Percentiles rank a stretch among this genome's conserved stretches.
phyloP scores from a whole-genome alignment of 768 basidiomycete species.

The Russula earlei region DNA sequence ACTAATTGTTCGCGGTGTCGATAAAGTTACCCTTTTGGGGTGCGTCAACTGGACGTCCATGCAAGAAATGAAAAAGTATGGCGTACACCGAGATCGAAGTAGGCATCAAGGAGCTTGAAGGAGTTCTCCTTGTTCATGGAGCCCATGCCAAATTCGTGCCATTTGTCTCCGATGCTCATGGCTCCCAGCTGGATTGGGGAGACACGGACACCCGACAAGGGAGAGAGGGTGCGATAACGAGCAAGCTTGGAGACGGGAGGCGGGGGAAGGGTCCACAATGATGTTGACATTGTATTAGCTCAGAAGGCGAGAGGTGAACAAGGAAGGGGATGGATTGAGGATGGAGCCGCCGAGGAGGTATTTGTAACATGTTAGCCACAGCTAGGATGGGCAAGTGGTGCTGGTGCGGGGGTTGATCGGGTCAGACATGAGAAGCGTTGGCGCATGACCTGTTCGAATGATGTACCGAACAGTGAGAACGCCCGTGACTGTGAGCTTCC shows the following conservation, averaged over 20 bases:
- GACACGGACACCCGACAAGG: slow-evolving; percentile 30
- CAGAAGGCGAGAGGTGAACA: not conserved
- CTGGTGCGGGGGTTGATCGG: too few species aligned
- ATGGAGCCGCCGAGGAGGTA: too few species aligned
- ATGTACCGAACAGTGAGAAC: too few species aligned
- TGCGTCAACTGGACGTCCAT: not conserved
- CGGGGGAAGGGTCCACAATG: not conserved
- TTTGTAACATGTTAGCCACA: too few species aligned
- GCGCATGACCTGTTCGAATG: too few species aligned
- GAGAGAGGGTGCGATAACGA: slow-evolving; percentile 27
- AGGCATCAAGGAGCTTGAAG: slow-evolving; percentile 34
- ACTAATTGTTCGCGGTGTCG: slow-evolving; percentile 32
- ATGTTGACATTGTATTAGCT: not conserved
- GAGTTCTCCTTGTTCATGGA: slow-evolving; percentile 29
- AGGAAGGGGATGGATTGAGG: too few species aligned
- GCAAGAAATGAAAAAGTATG: not conserved
- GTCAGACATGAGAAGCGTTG: too few species aligned
- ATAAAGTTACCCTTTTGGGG: slow-evolving; percentile 24
- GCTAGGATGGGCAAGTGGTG: too few species aligned
- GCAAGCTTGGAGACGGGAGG: slow-evolving; percentile 24
- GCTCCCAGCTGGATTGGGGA: slow-evolving; percentile 32
- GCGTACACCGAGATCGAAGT: slow-evolving; percentile 25
- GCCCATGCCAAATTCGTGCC: slow-evolving; percentile 26
- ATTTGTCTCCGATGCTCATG: slow-evolving; percentile 33
- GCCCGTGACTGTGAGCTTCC: too few species aligned